A percentile compares a stretch with the other conserved stretches of the same genome.
These are phyloP conservation scores for Ambrosia trifida DNA, from an alignment of 129 eudicot species.

Conservation along the genomic window DNA sequence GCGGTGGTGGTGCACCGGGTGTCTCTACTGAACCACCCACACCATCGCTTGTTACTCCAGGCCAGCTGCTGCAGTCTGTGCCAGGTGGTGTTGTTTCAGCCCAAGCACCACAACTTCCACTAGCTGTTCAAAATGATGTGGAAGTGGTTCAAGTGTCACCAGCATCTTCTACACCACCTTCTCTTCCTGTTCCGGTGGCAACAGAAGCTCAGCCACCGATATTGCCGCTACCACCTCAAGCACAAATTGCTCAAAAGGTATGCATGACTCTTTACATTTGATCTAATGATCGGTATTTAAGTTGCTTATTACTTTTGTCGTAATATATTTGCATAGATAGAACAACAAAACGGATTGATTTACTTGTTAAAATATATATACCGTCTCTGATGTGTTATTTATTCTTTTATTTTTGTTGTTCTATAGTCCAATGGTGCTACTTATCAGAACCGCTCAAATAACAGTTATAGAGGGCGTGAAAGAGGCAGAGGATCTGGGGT, in stretches of 20 bases:
- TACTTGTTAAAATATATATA: conserved; percentile 1
- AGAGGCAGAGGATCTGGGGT: conserved; percentile 98
- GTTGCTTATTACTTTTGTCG: not conserved
- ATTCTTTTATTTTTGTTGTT: not conserved
- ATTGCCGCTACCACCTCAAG: conserved; percentile 66
- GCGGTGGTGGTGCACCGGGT: conserved; percentile 43
- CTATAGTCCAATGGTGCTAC: conserved; percentile 64
- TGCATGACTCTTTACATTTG: conserved; percentile 1
- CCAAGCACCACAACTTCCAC: conserved; percentile 41
- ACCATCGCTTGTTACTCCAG: conserved; percentile 76
- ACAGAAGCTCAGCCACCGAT: conserved; percentile 80
- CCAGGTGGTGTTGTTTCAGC: conserved; percentile 37
- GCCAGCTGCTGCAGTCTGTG: conserved; percentile 69
- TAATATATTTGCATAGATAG: not conserved
- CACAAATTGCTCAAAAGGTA: conserved; percentile 59
- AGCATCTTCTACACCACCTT: conserved; percentile 37
- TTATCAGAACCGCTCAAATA: conserved; percentile 49
- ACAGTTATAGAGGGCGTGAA: conserved; percentile 73
- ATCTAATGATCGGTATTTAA: not conserved
- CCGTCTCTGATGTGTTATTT: not conserved
- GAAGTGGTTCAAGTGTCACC: conserved; percentile 67
- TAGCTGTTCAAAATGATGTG: conserved; percentile 53
- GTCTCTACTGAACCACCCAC: conserved; percentile 40
- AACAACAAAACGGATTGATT: not conserved
- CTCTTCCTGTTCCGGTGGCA: conserved; percentile 35